These are phyloP conservation scores for Hypoxylon lenormandii DNA, from an alignment of 495 filamentous ascomycete species.

Conservation along the genomic window DNA sequence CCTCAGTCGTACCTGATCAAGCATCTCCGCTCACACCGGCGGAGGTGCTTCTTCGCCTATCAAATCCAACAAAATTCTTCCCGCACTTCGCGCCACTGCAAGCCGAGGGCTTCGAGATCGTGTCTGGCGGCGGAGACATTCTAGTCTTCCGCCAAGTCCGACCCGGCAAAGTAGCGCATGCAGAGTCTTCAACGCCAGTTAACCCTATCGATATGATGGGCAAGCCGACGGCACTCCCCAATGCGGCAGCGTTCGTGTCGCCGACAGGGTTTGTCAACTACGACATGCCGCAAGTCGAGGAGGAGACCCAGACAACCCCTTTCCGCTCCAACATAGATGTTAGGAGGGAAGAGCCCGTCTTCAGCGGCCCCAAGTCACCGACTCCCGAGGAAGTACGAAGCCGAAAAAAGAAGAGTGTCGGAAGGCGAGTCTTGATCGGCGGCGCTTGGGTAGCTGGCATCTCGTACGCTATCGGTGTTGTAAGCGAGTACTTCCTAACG, in stretches of 20 bases:
- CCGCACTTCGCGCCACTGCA: slow-evolving; percentile 74
- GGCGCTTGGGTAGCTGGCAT: slow-evolving; percentile 70
- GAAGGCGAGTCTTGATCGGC: slow-evolving; percentile 67
- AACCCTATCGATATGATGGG: slow-evolving; percentile 71
- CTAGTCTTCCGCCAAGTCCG: slow-evolving; percentile 76
- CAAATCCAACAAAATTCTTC: slow-evolving; percentile 77
- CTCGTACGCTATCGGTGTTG: slow-evolving; percentile 76
- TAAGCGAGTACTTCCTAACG: slow-evolving; percentile 72
- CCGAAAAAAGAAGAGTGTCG: slow-evolving; percentile 52
- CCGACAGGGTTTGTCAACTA: slow-evolving; percentile 71
- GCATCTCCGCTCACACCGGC: slow-evolving; percentile 63
- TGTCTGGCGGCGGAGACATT: slow-evolving; percentile 75
- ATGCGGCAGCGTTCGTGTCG: slow-evolving; percentile 65
- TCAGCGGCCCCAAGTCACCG: slow-evolving; percentile 58
- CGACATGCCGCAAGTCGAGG: slow-evolving; percentile 55
- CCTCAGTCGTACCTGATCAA: slow-evolving; percentile 65
- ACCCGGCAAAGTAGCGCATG: slow-evolving; percentile 31
- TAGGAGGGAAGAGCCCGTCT: slow-evolving; percentile 68
- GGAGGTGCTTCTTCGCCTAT: slow-evolving; percentile 74
- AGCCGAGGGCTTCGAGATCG: slow-evolving; percentile 77
- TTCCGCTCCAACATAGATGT: slow-evolving; percentile 63
- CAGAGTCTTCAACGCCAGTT: slow-evolving; percentile 43
- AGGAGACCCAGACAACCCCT: slow-evolving; percentile 44
- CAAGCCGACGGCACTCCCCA: slow-evolving; percentile 47
- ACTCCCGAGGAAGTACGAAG: slow-evolving; percentile 45